These are phyloP conservation scores for Aspergillus japonicus DNA, from an alignment of 2,329 filamentous ascomycete genomes.

Conservation along the genomic window DNA sequence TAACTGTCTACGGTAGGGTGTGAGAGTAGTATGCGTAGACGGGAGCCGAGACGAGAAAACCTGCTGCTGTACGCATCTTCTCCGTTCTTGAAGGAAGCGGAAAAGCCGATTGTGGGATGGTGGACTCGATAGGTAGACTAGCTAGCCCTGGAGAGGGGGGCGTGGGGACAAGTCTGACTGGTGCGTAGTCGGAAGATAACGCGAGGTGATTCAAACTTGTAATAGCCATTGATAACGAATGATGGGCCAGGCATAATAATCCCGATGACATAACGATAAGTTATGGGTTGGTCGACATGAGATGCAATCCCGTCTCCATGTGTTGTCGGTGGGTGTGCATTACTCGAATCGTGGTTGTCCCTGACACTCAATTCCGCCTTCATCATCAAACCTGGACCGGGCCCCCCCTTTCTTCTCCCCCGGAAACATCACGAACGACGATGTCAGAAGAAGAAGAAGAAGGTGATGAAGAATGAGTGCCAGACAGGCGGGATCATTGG, in stretches of 20 bases:
- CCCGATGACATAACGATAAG: neutral
- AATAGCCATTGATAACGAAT: conserved; percentile 4
- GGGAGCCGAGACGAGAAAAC: neutral
- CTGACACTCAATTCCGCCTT: neutral
- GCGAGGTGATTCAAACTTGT: neutral
- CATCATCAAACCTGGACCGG: neutral
- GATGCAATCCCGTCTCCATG: too few relatives aligned
- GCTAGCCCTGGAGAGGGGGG: neutral
- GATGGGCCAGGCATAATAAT: conserved; percentile 5
- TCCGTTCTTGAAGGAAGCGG: neutral
- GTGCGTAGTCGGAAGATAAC: conserved; percentile 10
- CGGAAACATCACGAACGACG: neutral
- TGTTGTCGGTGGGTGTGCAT: too few relatives aligned
- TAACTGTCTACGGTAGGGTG: neutral
- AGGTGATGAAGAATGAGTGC: neutral
- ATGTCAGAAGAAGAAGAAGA: neutral
- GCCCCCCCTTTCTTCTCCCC: neutral
- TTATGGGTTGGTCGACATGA: too few relatives aligned
- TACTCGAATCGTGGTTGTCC: neutral
- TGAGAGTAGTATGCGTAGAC: neutral
- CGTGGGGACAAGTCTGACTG: conserved; percentile 4
- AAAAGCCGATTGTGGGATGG: neutral
- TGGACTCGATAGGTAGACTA: neutral
- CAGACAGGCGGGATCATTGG: neutral
- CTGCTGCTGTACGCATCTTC: neutral